phyloP scores from a whole-genome alignment of 768 basidiomycete species.

The Dioszegia hungarica region DNA sequence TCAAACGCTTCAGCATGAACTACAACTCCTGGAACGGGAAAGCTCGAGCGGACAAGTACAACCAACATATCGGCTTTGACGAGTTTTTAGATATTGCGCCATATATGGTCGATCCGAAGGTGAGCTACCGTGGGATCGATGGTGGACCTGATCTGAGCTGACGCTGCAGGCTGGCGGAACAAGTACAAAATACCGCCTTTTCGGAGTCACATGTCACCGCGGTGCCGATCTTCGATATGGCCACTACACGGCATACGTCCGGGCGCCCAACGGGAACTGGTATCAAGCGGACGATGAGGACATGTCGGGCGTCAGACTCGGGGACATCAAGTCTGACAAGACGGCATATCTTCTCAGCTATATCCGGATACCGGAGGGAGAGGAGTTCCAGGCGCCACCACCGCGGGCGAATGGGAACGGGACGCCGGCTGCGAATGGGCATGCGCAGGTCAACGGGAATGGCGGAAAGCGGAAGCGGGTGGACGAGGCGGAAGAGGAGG shows the following conservation, averaged over 20 bases:
- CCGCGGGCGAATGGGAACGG: neutral
- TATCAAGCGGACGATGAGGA: slow-evolving; percentile 90
- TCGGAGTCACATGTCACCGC: slow-evolving; percentile 87
- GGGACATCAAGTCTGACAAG: slow-evolving; percentile 60
- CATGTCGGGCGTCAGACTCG: slow-evolving; percentile 52
- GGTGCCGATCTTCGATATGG: slow-evolving; percentile 91
- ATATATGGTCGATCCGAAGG: slow-evolving; percentile 75
- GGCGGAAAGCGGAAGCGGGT: neutral
- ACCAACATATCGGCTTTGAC: slow-evolving; percentile 70
- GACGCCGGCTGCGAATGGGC: neutral
- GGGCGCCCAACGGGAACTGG: slow-evolving; percentile 67
- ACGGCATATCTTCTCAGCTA: slow-evolving; percentile 94
- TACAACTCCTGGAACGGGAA: slow-evolving; percentile 30
- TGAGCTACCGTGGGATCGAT: slow-evolving; percentile 25
- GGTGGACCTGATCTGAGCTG: slow-evolving; percentile 43
- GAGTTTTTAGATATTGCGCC: slow-evolving; percentile 66
- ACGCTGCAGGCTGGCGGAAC: slow-evolving; percentile 45
- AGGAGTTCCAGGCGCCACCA: neutral
- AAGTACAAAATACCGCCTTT: slow-evolving; percentile 70
- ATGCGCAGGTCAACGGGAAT: neutral
- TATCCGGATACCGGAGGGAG: slow-evolving; percentile 52
- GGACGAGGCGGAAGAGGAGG: neutral
- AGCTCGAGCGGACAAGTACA: slow-evolving; percentile 80
- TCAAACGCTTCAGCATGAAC: slow-evolving; percentile 72
- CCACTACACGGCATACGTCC: slow-evolving; percentile 87